Percentiles rank a stretch among this genome's conserved stretches.
These are phyloP conservation scores for Talaromyces funiculosus DNA, from an alignment of 2,329 filamentous ascomycete genomes.

Conservation along the genomic window DNA sequence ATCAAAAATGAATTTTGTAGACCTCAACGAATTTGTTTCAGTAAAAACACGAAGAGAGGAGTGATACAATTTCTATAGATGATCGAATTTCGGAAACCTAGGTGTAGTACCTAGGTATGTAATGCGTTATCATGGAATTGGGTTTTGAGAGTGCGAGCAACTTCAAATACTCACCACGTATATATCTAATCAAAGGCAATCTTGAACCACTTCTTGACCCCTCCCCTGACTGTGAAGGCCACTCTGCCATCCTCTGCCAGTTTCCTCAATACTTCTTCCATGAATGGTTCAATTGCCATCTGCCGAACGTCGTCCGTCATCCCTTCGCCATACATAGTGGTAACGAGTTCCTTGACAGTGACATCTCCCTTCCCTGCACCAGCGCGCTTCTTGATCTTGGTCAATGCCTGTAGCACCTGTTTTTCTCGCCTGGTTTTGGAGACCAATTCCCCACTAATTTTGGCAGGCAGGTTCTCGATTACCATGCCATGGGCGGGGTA, in stretches of 20 bases:
- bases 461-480: constrained; percentile 34
- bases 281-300: constrained; percentile 41
- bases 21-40: neutral
- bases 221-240: constrained; percentile 34
- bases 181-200: neutral
- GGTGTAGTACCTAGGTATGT: neutral
- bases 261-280: constrained; percentile 40
- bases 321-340: constrained; percentile 36
- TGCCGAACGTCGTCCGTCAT: constrained; percentile 29
- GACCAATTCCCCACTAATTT: constrained; percentile 35
- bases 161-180: neutral
- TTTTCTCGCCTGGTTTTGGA: constrained; percentile 38
- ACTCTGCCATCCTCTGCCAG: constrained; percentile 41
- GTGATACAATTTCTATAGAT: neutral
- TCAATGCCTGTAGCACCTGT: constrained; percentile 35
- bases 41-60: neutral
- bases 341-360: constrained; percentile 41
- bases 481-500: constrained; percentile 44
- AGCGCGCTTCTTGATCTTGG: constrained; percentile 1
- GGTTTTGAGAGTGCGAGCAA: neutral
- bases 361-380: constrained; percentile 23
- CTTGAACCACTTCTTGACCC: constrained; percentile 36
- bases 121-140: neutral
- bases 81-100: neutral
- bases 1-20: too few species aligned